Base-by-base conservation (phyloP, 495 filamentous ascomycete species). In the Aspergillus coremiiformis region DNA sequence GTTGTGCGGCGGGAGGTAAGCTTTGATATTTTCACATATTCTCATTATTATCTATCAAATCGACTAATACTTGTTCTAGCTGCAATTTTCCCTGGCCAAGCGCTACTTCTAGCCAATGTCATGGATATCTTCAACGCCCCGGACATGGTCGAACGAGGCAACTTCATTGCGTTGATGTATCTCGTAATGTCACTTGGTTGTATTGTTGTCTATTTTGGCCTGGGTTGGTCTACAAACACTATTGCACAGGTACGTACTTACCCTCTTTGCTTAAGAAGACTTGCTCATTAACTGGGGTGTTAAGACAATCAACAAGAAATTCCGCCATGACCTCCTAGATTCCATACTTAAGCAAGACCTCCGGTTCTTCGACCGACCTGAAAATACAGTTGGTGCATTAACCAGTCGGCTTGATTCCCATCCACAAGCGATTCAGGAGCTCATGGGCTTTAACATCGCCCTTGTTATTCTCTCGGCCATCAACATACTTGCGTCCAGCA, bases 151-250 rank as follows among this genome's bases (percentile, higher is more conserved):
- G 35, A 44, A 5, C 21, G 66, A 4, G 75, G 59, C 5, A 73
- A 71, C 43, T 84, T 84, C 51, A 81, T 79, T 72, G 77, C 80
- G 22, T 53, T 84, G 19, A 84, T 84, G 77, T 84, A 84, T 54
- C 75, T 84, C 19, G 67, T 75, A 14, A 64, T 84, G 1, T 78
- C 74, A 19, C 54, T 74, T 15, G 75, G 71, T 24, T 67, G 72
- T n/a, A 69, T 71, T 0, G 51, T 78, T 15, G 65, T 72, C 35
- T 84, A 83, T 53, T 75, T 77, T 47, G 56, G 71, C 0, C 56
- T 84, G 11, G 78, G 78, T 0, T 84, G 70, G 62, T 67, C 74
- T 14, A 75, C 78, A 9, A 81, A 76, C 4, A 65, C 65, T 14
- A 65, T 78, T 49, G 77, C 62, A 37, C 56, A 49, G 46, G 62